Conservation (phyloP, 495 filamentous ascomycete genomes). For the Bathelium albidoporum region DNA sequence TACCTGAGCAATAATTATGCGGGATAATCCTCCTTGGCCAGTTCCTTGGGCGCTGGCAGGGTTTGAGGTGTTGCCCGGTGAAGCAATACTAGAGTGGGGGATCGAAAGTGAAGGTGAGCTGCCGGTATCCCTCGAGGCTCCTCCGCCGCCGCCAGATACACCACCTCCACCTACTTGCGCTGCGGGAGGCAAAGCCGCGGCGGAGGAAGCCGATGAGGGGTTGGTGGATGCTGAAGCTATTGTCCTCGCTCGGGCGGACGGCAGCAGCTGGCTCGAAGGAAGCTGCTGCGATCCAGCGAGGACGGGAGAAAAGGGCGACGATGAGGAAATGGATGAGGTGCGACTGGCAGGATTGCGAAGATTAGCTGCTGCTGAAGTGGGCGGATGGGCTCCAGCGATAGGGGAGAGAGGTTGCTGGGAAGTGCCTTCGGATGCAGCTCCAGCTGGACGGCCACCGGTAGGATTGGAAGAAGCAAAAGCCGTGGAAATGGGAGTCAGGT, state of each 20-base stretch:
- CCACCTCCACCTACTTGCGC: slow-evolving; percentile 45
- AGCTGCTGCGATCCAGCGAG: slow-evolving; percentile 52
- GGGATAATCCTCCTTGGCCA: slow-evolving; percentile 43
- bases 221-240: slow-evolving; percentile 48
- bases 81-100: slow-evolving; percentile 44
- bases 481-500: slow-evolving; percentile 54
- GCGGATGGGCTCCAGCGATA: slow-evolving; percentile 44
- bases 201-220: slow-evolving; percentile 52
- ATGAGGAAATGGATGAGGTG: slow-evolving; percentile 40
- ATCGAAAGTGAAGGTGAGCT: slow-evolving; percentile 55
- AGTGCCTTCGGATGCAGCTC: slow-evolving; percentile 31
- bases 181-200: slow-evolving; percentile 42
- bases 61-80: slow-evolving; percentile 48
- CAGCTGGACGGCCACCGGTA: slow-evolving; percentile 38
- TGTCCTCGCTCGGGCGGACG: slow-evolving; percentile 49
- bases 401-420: slow-evolving; percentile 37
- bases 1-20: slow-evolving; percentile 89
- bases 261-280: slow-evolving; percentile 42
- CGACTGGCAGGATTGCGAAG: slow-evolving; percentile 39
- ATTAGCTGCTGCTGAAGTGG: slow-evolving; percentile 44
- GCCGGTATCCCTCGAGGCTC: slow-evolving; percentile 47
- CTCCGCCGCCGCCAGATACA: slow-evolving; percentile 44
- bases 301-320: slow-evolving; percentile 44
- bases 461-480: slow-evolving; percentile 32
- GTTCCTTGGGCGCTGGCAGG: slow-evolving; percentile 18